These are phyloP conservation scores for Chlorella vulgaris DNA, from an alignment of 139 green algal genomes.

Conservation along the genomic window DNA sequence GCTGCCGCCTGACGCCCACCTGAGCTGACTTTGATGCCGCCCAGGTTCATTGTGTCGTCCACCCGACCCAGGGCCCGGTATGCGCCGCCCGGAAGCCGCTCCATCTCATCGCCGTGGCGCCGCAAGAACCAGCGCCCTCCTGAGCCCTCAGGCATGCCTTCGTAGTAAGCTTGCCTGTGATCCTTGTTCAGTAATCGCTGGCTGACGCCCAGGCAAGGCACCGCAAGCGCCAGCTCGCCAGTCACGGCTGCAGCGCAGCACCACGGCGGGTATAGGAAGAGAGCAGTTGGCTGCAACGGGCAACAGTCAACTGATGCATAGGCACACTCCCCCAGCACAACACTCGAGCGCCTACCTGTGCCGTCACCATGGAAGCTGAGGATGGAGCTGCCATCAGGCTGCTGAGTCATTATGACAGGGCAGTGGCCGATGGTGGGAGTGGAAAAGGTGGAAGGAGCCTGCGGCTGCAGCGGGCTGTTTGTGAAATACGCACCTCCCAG, in stretches of 20 bases:
- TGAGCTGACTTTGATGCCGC: conserved; percentile 80
- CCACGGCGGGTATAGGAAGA: neutral
- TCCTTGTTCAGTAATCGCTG: conserved; percentile 88
- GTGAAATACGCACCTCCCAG: conserved; percentile 86
- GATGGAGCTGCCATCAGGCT: neutral
- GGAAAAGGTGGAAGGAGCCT: conserved; percentile 77
- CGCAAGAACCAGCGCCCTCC: conserved; percentile 59
- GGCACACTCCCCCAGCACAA: too few species aligned
- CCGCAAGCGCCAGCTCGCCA: conserved; percentile 76
- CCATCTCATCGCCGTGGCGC: conserved; percentile 90
- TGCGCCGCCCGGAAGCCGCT: conserved; percentile 61
- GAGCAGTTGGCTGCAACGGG: neutral
- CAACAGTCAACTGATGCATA: too few species aligned
- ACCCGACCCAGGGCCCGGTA: conserved; percentile 77
- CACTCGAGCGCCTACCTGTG: conserved; percentile 5
- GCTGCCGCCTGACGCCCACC: neutral
- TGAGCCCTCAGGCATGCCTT: conserved; percentile 78
- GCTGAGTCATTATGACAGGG: conserved; percentile 51
- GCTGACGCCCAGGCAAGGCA: conserved; percentile 77
- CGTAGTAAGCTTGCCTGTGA: conserved; percentile 85
- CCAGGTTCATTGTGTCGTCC: conserved; percentile 99
- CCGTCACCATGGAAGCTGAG: conserved; percentile 21
- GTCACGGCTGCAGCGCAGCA: neutral
- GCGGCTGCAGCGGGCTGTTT: conserved; percentile 76
- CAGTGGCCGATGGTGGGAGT: conserved; percentile 55